A percentile compares a stretch with the other conserved stretches of the same genome.
phyloP scores from a whole-genome alignment of 148 eudicot genomes.

The Heliosperma pusillum region DNA sequence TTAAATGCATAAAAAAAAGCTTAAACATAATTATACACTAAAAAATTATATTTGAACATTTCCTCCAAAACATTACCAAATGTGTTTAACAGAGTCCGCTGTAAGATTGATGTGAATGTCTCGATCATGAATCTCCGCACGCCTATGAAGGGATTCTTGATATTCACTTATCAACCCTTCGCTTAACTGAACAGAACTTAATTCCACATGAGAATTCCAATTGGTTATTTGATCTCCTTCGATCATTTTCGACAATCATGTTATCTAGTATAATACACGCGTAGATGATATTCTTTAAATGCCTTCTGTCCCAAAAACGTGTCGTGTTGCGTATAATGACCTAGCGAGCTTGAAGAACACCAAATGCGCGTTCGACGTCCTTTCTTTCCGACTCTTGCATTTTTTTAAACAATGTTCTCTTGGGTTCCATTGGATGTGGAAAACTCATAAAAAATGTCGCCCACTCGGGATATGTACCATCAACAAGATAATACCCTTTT shows the following conservation, averaged over 20 bases:
- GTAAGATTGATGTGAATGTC: background rate
- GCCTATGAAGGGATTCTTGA: background rate
- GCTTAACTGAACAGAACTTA: background rate
- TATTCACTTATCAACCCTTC: background rate
- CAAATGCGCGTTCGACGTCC: background rate
- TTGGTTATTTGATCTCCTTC: background rate
- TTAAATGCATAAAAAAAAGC: no score
- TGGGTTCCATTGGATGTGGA: background rate
- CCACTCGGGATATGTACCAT: no score
- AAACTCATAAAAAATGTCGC: background rate
- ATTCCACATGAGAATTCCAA: background rate
- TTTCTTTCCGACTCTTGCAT: background rate
- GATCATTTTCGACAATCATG: background rate
- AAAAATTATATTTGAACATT: no score
- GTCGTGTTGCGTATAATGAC: background rate
- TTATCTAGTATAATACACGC: background rate
- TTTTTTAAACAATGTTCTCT: background rate
- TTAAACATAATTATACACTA: no score
- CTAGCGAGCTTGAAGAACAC: conserved; percentile 3
- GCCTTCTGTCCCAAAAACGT: background rate
- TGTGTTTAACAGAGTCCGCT: no score
- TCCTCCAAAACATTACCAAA: no score
- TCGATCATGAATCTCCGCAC: background rate
- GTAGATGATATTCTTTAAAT: background rate
- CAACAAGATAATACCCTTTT: no score